Evolutionary conservation across 2,329 filamentous ascomycete species (phyloP).

Genomic region (Neofusicoccum kwambonambiense): DNA sequence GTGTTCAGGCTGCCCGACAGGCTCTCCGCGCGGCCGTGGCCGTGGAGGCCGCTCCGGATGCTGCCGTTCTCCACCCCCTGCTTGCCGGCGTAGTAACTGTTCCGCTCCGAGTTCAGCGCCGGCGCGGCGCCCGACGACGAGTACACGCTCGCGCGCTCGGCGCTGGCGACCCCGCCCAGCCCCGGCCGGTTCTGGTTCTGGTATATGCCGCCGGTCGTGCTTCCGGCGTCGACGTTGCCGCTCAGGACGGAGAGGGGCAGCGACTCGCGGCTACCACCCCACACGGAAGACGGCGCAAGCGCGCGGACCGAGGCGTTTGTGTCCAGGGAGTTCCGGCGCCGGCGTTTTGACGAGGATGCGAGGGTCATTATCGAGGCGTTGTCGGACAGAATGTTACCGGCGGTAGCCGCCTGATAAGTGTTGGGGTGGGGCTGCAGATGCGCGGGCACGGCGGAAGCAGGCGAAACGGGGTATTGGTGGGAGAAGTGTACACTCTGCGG

Average conservation of each 20-base stretch:
- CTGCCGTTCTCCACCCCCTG: slow-evolving; percentile 67
- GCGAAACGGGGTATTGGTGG: slow-evolving; percentile 57
- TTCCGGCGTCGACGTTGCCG: slow-evolving; percentile 60
- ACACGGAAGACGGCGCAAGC: slow-evolving; percentile 77
- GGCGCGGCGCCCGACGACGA: slow-evolving; percentile 63
- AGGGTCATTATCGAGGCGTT: slow-evolving; percentile 84
- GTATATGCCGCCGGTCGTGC: slow-evolving; percentile 53
- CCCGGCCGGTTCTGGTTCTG: slow-evolving; percentile 51
- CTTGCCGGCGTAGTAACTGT: slow-evolving; percentile 67
- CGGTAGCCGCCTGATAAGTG: slow-evolving; percentile 75
- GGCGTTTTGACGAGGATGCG: slow-evolving; percentile 76
- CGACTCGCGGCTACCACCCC: slow-evolving; percentile 77
- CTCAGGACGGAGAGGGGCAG: slow-evolving; percentile 77
- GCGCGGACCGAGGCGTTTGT: slow-evolving; percentile 84
- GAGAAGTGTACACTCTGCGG: slow-evolving; percentile 51
- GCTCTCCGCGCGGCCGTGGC: slow-evolving; percentile 79
- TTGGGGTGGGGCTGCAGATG: slow-evolving; percentile 65
- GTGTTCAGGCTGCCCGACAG: slow-evolving; percentile 68
- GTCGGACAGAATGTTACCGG: slow-evolving; percentile 78
- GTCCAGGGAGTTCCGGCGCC: slow-evolving; percentile 75
- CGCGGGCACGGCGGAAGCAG: slow-evolving; percentile 70
- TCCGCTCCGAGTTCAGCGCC: slow-evolving; percentile 70
- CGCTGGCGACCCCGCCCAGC: slow-evolving; percentile 54
- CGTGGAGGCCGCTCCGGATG: slow-evolving; percentile 71
- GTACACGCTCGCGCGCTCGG: slow-evolving; percentile 78